Evolutionary conservation across 495 filamentous ascomycete species (phyloP).

Genomic region (Apiosordaria backusii): DNA sequence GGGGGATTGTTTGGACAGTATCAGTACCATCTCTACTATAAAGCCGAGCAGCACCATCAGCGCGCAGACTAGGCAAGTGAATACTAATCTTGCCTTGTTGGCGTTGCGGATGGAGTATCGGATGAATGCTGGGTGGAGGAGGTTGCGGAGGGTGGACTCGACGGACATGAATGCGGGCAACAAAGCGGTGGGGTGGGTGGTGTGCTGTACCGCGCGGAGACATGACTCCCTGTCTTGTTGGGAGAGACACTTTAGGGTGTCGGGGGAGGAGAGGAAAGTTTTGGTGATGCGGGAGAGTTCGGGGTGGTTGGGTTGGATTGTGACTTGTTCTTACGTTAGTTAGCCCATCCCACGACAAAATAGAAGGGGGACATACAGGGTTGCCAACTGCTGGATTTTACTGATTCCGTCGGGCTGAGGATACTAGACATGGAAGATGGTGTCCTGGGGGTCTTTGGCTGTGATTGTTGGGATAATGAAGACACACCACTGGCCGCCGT

Average conservation of each 20-base stretch:
- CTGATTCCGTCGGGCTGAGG: slow-evolving; percentile 23
- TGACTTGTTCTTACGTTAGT: slow-evolving; percentile 50
- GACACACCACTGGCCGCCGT: background rate
- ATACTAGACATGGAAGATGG: background rate
- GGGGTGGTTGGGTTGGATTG: slow-evolving; percentile 64
- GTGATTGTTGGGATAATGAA: background rate
- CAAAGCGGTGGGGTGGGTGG: slow-evolving; percentile 69
- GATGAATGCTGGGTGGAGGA: slow-evolving; percentile 38
- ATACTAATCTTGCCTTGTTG: slow-evolving; percentile 55
- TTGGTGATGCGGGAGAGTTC: slow-evolving; percentile 60
- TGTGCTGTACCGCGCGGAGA: slow-evolving; percentile 61
- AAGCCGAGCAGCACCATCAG: slow-evolving; percentile 48
- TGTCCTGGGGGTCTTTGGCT: background rate
- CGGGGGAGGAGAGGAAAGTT: slow-evolving; percentile 60
- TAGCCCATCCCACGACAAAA: background rate
- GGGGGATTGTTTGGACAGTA: slow-evolving; percentile 50
- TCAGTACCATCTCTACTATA: slow-evolving; percentile 52
- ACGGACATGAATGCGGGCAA: slow-evolving; percentile 50
- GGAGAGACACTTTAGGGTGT: slow-evolving; percentile 59
- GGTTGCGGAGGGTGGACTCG: slow-evolving; percentile 45
- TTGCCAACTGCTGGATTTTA: slow-evolving; percentile 30
- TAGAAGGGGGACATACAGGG: slow-evolving; percentile 29
- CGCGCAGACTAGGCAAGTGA: slow-evolving; percentile 55
- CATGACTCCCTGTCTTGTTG: slow-evolving; percentile 52
- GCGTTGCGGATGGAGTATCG: slow-evolving; percentile 64